These are phyloP conservation scores for Saccharomyces pastorianus DNA, from an alignment of 1,139 yeast genomes.

Conservation along the genomic window DNA sequence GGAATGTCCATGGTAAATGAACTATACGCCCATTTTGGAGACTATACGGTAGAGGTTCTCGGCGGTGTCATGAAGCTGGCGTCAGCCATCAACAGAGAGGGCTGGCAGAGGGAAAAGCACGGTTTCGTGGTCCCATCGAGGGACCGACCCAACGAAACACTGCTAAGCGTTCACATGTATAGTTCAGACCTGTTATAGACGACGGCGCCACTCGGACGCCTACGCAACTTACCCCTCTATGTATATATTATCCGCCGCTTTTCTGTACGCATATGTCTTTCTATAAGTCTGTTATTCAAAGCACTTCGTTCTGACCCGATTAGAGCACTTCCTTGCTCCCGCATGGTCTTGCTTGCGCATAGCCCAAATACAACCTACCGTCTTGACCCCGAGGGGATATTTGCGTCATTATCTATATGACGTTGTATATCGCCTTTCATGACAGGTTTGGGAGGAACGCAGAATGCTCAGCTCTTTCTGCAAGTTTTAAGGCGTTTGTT, in stretches of 20 bases:
- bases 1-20: not conserved
- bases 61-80: not conserved
- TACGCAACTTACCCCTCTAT: not conserved
- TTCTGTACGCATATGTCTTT: not conserved
- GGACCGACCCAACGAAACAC: not conserved
- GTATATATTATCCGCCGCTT: not conserved
- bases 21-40: not conserved
- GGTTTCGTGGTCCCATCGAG: not conserved
- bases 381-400: too few relatives aligned
- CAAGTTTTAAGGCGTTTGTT: too few relatives aligned
- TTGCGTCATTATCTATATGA: too few relatives aligned
- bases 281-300: not conserved
- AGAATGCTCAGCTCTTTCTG: too few relatives aligned
- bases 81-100: not conserved
- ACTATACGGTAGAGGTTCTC: not conserved
- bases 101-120: not conserved
- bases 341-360: too few relatives aligned
- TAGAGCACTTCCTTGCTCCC: not conserved
- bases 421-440: too few relatives aligned
- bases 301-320: not conserved
- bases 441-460: too few relatives aligned
- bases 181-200: not conserved
- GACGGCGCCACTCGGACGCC: not conserved
- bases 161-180: not conserved
- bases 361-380: too few relatives aligned